Evolutionary conservation across 768 basidiomycete species (phyloP).

Genomic region (Filobasidium floriforme): DNA sequence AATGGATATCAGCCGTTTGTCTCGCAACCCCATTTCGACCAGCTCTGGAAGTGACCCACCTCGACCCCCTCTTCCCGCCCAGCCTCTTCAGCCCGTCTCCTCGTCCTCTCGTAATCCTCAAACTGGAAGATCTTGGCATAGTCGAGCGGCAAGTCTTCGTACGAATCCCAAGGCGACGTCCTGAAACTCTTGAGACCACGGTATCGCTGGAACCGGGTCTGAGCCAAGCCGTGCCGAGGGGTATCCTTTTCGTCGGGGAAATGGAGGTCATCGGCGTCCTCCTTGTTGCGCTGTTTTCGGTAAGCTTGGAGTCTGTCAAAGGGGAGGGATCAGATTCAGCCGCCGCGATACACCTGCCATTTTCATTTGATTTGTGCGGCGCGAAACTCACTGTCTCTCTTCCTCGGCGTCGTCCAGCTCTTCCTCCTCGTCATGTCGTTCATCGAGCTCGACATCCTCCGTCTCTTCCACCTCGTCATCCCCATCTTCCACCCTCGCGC

Average conservation of each 20-base stretch:
- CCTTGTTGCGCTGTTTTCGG: conserved; percentile 48
- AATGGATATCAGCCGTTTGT: background rate
- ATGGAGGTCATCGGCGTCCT: conserved; percentile 52
- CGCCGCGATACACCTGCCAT: too few relatives aligned
- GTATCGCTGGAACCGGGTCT: conserved; percentile 78
- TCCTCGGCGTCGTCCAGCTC: conserved; percentile 63
- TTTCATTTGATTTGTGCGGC: background rate
- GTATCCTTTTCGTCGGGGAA: conserved; percentile 98
- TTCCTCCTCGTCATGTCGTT: conserved; percentile 53
- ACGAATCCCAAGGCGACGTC: conserved; percentile 96
- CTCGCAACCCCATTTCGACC: too few relatives aligned
- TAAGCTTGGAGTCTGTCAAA: conserved; percentile 58
- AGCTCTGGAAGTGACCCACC: conserved; percentile 57
- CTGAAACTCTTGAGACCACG: conserved; percentile 85
- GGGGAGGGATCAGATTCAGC: background rate
- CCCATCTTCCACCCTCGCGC: conserved; percentile 26
- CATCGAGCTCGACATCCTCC: conserved; percentile 54
- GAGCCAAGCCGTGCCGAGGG: conserved; percentile 71
- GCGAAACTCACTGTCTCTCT: conserved; percentile 64
- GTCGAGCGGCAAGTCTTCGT: conserved; percentile 86
- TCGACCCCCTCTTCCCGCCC: conserved; percentile 55
- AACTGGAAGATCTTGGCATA: conserved; percentile 95
- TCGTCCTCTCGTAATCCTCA: conserved; percentile 82
- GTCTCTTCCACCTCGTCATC: conserved; percentile 52
- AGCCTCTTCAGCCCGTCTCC: conserved; percentile 56